Conservation (phyloP, 495 filamentous ascomycete species). For the Talaromyces wortmannii region DNA sequence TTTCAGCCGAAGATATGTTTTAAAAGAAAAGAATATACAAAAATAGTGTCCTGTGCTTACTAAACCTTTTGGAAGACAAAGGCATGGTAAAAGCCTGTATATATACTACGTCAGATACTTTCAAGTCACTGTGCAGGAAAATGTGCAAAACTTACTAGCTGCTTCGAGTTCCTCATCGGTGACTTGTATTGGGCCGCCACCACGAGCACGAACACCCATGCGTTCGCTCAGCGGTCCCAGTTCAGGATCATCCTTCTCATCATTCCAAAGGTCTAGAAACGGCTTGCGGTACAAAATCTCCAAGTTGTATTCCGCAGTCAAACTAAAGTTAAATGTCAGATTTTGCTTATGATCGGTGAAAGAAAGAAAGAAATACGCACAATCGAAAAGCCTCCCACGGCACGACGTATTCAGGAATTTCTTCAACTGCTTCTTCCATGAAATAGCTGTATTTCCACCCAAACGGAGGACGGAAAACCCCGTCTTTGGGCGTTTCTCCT, state of each 20-base stretch:
- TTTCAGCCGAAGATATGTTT: too few species aligned
- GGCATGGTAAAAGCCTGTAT: slow-evolving; percentile 69
- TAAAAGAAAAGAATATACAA: too few species aligned
- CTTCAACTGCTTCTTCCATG: slow-evolving; percentile 90
- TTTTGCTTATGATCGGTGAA: neutral
- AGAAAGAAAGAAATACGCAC: slow-evolving; percentile 21
- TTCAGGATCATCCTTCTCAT: slow-evolving; percentile 74
- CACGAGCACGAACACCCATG: slow-evolving; percentile 81
- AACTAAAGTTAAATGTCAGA: slow-evolving; percentile 12
- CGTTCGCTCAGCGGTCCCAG: slow-evolving; percentile 80
- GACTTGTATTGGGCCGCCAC: slow-evolving; percentile 59
- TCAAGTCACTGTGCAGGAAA: neutral
- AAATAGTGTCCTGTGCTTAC: neutral
- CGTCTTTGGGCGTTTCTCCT: slow-evolving; percentile 61
- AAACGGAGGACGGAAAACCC: slow-evolving; percentile 87
- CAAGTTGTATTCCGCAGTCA: slow-evolving; percentile 94
- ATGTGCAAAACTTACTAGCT: slow-evolving; percentile 45
- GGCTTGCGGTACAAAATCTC: slow-evolving; percentile 87
- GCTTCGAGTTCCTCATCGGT: slow-evolving; percentile 82
- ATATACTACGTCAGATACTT: neutral
- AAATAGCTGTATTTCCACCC: slow-evolving; percentile 98
- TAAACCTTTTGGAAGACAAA: slow-evolving; percentile 94
- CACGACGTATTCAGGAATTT: slow-evolving; percentile 95
- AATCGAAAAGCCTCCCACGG: slow-evolving; percentile 96
- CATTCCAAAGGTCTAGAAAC: slow-evolving; percentile 84